Evolutionary conservation across 2,329 filamentous ascomycete genomes (phyloP), one percentile per base, ranked within the genome.

Genomic region (Penicillium sp.): DNA sequence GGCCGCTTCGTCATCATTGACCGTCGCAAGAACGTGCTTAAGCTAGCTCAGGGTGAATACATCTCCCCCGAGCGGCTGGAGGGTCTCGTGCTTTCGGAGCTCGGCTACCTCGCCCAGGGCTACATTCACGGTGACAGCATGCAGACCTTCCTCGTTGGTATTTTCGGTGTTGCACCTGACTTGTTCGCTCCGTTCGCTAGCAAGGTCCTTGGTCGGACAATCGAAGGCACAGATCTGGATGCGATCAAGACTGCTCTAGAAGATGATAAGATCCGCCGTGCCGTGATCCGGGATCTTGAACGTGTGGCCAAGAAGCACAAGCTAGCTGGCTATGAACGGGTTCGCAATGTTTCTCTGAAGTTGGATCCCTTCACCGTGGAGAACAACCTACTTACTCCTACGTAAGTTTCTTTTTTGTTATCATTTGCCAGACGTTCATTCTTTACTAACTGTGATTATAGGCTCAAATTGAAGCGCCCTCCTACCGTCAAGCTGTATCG

Each of bases 21-120:
- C 77, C 92, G 95, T 68, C 89, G 92, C 78, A 99, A 99, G 89
- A 98, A 98, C 77, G 91, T 99, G n/a, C 86, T 99, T 72, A 99
- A 99, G 84, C 86, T 99, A 55, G 88, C 93, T 0, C 95, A 99
- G 77, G 95, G 95, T 74, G 95, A 99, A 79, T 99, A 99, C 78
- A 92, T 99, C 69, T 96, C 93, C 1, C 95, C 95, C 14, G 95
- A 99, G 79, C 91, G 93, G 56, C 91, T 99, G 71, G 95, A 99
- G 81, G 97, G 96, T 74, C 89, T 96, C 35, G 96, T 93, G 75
- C 82, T 96, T 61, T 91, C 90, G 62, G 92, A 89, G 77, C 88
- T 88, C 61, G 88, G 85, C 63, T 87, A 93, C 66, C 79, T 98
- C 26, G 85, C 87, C 23, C 89, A 89, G 70, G 92, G 88, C 3